Conservation (phyloP, 768 basidiomycete species). For the Porpolomopsis calyptriformis region DNA sequence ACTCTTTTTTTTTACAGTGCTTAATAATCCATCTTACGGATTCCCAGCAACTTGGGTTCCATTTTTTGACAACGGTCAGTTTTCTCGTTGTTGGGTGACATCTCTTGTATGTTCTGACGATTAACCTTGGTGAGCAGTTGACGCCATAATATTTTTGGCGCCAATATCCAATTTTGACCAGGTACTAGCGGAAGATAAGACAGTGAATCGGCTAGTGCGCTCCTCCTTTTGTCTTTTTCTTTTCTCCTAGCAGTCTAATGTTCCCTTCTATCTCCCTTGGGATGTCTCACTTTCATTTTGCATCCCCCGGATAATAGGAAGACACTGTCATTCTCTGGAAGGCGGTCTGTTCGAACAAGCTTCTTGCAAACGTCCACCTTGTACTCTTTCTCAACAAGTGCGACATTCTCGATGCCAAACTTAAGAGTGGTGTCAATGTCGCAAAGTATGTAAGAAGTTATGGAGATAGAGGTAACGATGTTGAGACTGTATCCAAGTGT, state of each 20-base stretch:
- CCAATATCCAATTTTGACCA: conserved; percentile 70
- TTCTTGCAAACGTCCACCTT: conserved; percentile 69
- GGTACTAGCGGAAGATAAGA: conserved; percentile 51
- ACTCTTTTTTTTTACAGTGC: not conserved
- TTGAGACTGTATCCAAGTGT: conserved; percentile 69
- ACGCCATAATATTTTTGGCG: conserved; percentile 70
- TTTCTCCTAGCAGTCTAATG: not conserved
- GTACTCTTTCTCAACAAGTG: conserved; percentile 86
- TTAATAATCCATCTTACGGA: not conserved
- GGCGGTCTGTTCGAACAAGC: conserved; percentile 71
- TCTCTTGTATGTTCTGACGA: not conserved
- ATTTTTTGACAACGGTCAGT: conserved; percentile 53
- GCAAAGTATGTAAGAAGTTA: conserved; percentile 65
- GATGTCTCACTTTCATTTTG: not conserved
- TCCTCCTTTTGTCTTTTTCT: not conserved
- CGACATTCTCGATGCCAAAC: conserved; percentile 66
- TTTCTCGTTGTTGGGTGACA: not conserved
- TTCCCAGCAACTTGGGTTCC: conserved; percentile 52
- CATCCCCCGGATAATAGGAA: conserved; percentile 34
- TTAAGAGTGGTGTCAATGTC: conserved; percentile 51
- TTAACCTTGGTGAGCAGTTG: conserved; percentile 25
- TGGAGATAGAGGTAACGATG: conserved; percentile 57
- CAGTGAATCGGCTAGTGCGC: conserved; percentile 48
- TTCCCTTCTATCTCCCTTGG: conserved; percentile 3
- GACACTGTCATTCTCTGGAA: conserved; percentile 90